Evolutionary conservation across 805 yeast genomes (phyloP).

Genomic region (Wickerhamiella cacticola): DNA sequence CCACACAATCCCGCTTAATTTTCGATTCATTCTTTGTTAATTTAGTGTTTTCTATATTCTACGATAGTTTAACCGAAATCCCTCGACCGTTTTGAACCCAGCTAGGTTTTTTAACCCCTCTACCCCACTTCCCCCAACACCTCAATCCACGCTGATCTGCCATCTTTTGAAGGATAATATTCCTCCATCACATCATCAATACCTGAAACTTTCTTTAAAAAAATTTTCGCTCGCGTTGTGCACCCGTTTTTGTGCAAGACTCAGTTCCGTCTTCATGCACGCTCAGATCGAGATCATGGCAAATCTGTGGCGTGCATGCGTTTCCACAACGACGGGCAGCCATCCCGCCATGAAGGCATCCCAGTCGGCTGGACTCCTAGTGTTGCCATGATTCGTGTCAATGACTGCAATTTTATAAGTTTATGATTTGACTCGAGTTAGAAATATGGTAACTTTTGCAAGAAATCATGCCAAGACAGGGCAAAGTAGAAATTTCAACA

Average conservation of each 20-base stretch:
- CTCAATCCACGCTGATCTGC: neutral
- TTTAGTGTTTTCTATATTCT: neutral
- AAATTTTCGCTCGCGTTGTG: neutral
- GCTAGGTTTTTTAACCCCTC: neutral
- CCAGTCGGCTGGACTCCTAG: too few relatives aligned
- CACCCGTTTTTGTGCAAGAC: neutral
- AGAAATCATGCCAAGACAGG: too few relatives aligned
- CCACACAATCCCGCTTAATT: neutral
- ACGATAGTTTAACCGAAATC: too few relatives aligned
- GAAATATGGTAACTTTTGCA: too few relatives aligned
- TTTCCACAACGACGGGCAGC: neutral
- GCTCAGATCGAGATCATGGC: constrained; percentile 7
- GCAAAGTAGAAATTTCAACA: too few relatives aligned
- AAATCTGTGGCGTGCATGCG: constrained; percentile 7
- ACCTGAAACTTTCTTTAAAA: neutral
- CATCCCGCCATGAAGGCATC: too few relatives aligned
- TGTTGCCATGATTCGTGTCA: too few relatives aligned
- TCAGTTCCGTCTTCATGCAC: neutral
- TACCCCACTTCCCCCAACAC: constrained; percentile 6
- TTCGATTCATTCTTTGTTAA: neutral
- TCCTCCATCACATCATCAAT: neutral
- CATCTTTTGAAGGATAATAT: neutral
- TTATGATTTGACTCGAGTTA: too few relatives aligned
- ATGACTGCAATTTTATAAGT: too few relatives aligned
- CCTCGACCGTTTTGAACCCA: too few relatives aligned